phyloP scores from a whole-genome alignment of 2,329 filamentous ascomycete genomes.

The Aspergillus brasiliensis region DNA sequence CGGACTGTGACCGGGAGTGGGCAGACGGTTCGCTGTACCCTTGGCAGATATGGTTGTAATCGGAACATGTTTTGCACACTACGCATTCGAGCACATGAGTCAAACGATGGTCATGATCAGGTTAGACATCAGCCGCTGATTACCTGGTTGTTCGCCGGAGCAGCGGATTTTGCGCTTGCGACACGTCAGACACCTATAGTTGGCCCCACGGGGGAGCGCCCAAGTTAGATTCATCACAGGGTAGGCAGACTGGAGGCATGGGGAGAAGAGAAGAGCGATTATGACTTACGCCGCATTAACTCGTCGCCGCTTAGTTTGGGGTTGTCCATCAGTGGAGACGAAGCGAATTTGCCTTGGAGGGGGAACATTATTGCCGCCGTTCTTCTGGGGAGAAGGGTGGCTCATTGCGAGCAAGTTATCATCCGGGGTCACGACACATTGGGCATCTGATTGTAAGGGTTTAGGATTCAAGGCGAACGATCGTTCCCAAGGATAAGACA shows the following conservation, averaged over 20 bases:
- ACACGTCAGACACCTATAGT: conserved; percentile 67
- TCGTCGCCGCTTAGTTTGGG: conserved; percentile 74
- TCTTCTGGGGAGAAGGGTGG: conserved; percentile 41
- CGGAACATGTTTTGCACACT: conserved; percentile 70
- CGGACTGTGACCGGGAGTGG: conserved; percentile 36
- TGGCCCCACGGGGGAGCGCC: background rate
- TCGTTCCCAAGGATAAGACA: conserved; percentile 8
- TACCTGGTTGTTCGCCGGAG: conserved; percentile 68
- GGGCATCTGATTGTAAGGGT: conserved; percentile 18
- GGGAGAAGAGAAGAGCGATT: conserved; percentile 8
- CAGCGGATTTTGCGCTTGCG: conserved; percentile 76
- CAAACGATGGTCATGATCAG: background rate
- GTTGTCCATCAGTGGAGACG: conserved; percentile 79
- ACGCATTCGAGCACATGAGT: conserved; percentile 8
- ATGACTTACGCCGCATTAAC: conserved; percentile 72
- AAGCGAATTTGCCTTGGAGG: conserved; percentile 64
- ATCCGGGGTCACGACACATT: conserved; percentile 40
- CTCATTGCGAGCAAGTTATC: conserved; percentile 43
- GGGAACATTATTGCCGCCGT: conserved; percentile 34
- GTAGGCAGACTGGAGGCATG: background rate
- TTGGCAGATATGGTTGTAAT: conserved; percentile 69
- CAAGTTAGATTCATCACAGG: conserved; percentile 10
- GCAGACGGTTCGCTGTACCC: conserved; percentile 61
- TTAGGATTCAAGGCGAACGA: conserved; percentile 14
- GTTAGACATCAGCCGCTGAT: conserved; percentile 4